Evolutionary conservation across 371 early-diverging fungal genomes (phyloP).

Genomic region (Mucor velutinosus): DNA sequence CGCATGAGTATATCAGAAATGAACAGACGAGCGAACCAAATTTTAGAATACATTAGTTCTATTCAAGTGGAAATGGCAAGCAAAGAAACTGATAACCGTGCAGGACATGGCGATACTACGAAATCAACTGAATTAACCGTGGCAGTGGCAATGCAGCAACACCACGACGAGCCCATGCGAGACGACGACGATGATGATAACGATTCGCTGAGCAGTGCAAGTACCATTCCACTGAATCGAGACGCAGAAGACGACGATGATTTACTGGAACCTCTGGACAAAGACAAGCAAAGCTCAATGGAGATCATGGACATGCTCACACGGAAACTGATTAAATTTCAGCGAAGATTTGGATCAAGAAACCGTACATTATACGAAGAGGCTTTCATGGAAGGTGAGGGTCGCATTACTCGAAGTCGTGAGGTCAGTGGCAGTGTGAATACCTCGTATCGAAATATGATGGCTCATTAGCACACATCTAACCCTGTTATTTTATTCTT

Average conservation of each 20-base stretch:
- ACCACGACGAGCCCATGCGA: not conserved
- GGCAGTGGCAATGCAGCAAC: not conserved
- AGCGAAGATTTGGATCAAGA: conserved; percentile 43
- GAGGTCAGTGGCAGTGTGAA: conserved; percentile 15
- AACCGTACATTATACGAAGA: conserved; percentile 10
- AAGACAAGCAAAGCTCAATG: conserved; percentile 28
- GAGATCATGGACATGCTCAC: conserved; percentile 53
- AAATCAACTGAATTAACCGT: not conserved
- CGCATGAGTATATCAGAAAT: conserved; percentile 57
- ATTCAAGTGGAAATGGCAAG: conserved; percentile 58
- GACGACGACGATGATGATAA: conserved; percentile 14
- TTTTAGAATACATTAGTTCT: conserved; percentile 62
- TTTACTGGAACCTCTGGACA: conserved; percentile 3
- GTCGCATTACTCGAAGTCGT: conserved; percentile 27
- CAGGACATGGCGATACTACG: not conserved
- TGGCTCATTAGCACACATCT: conserved; percentile 9
- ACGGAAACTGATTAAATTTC: conserved; percentile 45
- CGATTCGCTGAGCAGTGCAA: conserved; percentile 34
- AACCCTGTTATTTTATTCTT: not conserved
- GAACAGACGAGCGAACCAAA: conserved; percentile 59
- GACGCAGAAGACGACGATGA: conserved; percentile 24
- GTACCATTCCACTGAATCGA: conserved; percentile 23
- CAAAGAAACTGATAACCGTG: conserved; percentile 7
- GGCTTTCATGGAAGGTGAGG: conserved; percentile 18
- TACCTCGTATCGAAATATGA: conserved; percentile 10